Conservation (phyloP, 495 filamentous ascomycete genomes). For the Penicillium crystallinum region DNA sequence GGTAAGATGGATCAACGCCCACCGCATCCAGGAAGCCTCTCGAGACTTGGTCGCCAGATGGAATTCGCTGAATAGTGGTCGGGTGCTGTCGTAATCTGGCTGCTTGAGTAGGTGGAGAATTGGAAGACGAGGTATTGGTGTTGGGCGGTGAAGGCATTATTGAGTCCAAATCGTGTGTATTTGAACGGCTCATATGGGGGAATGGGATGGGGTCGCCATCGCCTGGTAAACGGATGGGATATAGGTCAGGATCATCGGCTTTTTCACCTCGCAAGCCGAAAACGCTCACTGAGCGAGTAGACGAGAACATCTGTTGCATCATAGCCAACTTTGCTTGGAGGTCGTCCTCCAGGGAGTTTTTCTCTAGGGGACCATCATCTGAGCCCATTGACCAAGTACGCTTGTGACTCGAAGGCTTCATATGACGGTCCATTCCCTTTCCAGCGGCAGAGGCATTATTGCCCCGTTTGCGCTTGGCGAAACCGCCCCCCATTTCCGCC, state of each 20-base stretch:
- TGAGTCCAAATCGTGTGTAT: conserved; percentile 49
- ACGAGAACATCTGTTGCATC: conserved; percentile 94
- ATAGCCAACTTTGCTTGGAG: conserved; percentile 76
- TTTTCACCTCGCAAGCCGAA: conserved; percentile 80
- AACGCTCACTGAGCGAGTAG: conserved; percentile 77
- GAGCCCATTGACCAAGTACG: conserved; percentile 96
- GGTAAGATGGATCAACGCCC: conserved; percentile 80
- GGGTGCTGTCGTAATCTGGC: conserved; percentile 26
- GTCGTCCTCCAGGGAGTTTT: conserved; percentile 77
- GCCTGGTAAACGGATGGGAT: conserved; percentile 71
- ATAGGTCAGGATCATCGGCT: conserved; percentile 81
- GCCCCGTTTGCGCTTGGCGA: conserved; percentile 77
- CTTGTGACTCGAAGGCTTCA: conserved; percentile 81
- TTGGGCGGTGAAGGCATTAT: conserved; percentile 62
- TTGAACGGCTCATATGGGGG: conserved; percentile 48
- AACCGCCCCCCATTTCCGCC: conserved; percentile 81
- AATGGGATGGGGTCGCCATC: conserved; percentile 58
- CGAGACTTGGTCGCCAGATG: conserved; percentile 39
- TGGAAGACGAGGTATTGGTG: conserved; percentile 44
- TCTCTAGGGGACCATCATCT: conserved; percentile 59
- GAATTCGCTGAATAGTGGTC: conserved; percentile 42
- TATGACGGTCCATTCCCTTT: conserved; percentile 45
- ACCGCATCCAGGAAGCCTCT: conserved; percentile 87
- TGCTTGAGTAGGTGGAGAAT: conserved; percentile 31
- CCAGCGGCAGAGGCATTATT: conserved; percentile 49